Evolutionary conservation across 2,329 filamentous ascomycete species (phyloP).

Genomic region (Fusarium vanettenii): DNA sequence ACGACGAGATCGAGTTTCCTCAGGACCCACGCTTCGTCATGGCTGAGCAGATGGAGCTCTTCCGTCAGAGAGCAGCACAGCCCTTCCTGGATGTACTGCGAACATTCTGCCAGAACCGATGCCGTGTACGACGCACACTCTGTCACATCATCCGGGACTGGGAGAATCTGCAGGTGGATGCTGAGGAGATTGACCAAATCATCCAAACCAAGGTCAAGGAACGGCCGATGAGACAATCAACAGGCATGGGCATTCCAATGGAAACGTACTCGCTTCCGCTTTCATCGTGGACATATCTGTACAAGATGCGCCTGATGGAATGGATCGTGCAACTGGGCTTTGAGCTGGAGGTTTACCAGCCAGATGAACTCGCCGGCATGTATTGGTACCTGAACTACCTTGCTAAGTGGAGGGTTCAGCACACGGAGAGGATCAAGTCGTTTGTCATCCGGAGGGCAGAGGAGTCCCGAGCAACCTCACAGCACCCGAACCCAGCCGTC

Average conservation of each 20-base stretch:
- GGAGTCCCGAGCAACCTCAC: conserved; percentile 31
- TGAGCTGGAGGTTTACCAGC: conserved; percentile 89
- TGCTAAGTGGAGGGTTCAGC: conserved; percentile 72
- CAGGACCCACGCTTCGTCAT: conserved; percentile 80
- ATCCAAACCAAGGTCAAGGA: conserved; percentile 72
- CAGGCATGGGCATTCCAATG: conserved; percentile 51
- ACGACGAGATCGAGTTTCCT: conserved; percentile 80
- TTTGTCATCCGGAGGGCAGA: conserved; percentile 64
- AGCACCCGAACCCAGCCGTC: conserved; percentile 39
- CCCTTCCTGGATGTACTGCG: conserved; percentile 87
- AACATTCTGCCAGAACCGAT: conserved; percentile 89
- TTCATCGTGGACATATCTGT: conserved; percentile 88
- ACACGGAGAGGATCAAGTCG: conserved; percentile 78
- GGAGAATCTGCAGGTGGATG: conserved; percentile 85
- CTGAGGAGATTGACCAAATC: conserved; percentile 79
- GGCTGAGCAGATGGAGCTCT: conserved; percentile 77
- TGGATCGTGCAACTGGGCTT: conserved; percentile 92
- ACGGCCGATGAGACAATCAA: conserved; percentile 64
- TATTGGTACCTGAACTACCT: conserved; percentile 90
- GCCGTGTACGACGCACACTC: conserved; percentile 88
- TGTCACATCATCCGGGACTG: conserved; percentile 86
- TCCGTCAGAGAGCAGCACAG: conserved; percentile 70
- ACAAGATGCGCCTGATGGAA: conserved; percentile 90
- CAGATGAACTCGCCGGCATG: conserved; percentile 87
- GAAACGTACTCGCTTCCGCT: conserved; percentile 77